phyloP scores from a whole-genome alignment of 1,284 basidiomycete genomes.

The Leccinum pseudoinsigne region DNA sequence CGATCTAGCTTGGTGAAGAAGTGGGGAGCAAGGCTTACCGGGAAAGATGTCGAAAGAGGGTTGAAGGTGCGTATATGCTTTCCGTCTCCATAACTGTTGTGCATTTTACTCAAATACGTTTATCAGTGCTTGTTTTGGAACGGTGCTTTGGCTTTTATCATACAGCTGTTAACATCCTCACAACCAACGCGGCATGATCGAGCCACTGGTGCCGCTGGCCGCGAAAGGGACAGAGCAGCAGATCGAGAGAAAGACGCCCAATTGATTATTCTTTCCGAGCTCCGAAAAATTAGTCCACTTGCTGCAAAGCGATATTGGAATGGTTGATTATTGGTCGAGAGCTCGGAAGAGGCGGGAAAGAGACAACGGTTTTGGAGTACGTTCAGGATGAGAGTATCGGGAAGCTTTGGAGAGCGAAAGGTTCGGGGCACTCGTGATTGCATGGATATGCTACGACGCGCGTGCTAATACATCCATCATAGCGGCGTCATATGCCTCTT shows the following conservation, averaged over 20 bases:
- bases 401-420: conserved; percentile 74
- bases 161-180: conserved; percentile 55
- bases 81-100: background rate
- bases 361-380: conserved; percentile 40
- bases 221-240: conserved; percentile 23
- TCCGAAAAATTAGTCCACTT: conserved; percentile 37
- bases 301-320: conserved; percentile 73
- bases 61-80: conserved; percentile 54
- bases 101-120: conserved; percentile 1
- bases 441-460: background rate
- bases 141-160: background rate
- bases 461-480: conserved; percentile 2
- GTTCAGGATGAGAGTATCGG: conserved; percentile 48
- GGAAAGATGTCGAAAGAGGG: conserved; percentile 66
- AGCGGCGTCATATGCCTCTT: conserved; percentile 52
- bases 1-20: conserved; percentile 62
- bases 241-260: conserved; percentile 35
- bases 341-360: conserved; percentile 46
- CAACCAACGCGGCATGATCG: conserved; percentile 19
- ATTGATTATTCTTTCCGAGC: conserved; percentile 51
- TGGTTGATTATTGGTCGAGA: conserved; percentile 74
- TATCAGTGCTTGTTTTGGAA: background rate
- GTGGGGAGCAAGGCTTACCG: conserved; percentile 83
- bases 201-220: conserved; percentile 27
- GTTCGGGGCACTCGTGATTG: conserved; percentile 33